phyloP scores from a whole-genome alignment of 2,329 filamentous ascomycete genomes.

The Cryphonectria nitschkei region DNA sequence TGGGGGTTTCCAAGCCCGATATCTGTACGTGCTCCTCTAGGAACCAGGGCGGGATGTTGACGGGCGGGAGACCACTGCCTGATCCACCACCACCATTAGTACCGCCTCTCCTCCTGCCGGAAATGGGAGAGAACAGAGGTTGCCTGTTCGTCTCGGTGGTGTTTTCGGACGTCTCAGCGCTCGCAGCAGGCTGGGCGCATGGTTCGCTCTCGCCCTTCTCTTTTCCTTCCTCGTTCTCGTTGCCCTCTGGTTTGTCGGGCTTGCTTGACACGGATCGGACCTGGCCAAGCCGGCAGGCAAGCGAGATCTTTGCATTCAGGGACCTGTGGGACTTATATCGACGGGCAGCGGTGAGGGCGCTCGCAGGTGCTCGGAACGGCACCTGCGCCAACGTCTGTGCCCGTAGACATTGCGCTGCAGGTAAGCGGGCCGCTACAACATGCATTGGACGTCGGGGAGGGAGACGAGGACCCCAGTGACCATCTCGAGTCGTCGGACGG shows the following conservation, averaged over 20 bases:
- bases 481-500: constrained; percentile 25
- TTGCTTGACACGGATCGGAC: constrained; percentile 23
- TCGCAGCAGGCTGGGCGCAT: constrained; percentile 19
- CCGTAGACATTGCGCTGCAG: constrained; percentile 28
- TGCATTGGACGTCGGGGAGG: constrained; percentile 27
- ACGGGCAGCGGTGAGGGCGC: constrained; percentile 7
- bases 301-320: not conserved
- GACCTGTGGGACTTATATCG: not conserved
- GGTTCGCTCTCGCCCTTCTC: constrained; percentile 26
- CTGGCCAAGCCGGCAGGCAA: constrained; percentile 2
- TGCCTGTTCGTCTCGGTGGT: constrained; percentile 21
- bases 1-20: constrained; percentile 38
- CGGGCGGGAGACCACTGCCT: constrained; percentile 45
- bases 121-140: constrained; percentile 19
- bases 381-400: constrained; percentile 13
- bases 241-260: constrained; percentile 24
- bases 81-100: constrained; percentile 4
- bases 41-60: constrained; percentile 62
- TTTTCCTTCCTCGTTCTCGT: constrained; percentile 20
- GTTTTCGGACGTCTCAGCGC: constrained; percentile 21
- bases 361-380: constrained; percentile 3
- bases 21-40: constrained; percentile 52
- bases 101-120: constrained; percentile 17
- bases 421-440: constrained; percentile 26
- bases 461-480: constrained; percentile 24